Conservation (phyloP, 768 basidiomycete genomes). For the Collybiopsis confluens region DNA sequence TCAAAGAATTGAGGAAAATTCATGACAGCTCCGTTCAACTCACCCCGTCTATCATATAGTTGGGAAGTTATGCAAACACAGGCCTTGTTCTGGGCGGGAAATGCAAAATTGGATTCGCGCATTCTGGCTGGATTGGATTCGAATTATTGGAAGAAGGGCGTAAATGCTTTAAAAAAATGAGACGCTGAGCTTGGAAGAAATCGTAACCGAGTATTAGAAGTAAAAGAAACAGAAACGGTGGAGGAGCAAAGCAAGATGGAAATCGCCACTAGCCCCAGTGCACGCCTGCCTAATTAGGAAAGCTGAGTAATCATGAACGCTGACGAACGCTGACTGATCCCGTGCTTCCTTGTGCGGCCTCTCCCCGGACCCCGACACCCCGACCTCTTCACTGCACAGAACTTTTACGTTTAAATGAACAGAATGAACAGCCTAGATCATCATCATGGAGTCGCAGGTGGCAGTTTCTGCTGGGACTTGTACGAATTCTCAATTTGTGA, state of each 20-base stretch:
- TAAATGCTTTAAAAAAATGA: background rate
- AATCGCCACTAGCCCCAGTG: background rate
- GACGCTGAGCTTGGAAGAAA: background rate
- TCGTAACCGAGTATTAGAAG: background rate
- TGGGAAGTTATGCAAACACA: slow-evolving; percentile 92
- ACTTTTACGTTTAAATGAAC: no score
- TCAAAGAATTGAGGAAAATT: slow-evolving; percentile 7
- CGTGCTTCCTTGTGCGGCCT: no score
- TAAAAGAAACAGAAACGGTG: background rate
- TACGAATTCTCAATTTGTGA: no score
- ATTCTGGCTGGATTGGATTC: slow-evolving; percentile 33
- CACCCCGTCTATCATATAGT: slow-evolving; percentile 92
- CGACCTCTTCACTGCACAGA: no score
- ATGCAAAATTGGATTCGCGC: slow-evolving; percentile 94
- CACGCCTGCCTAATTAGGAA: slow-evolving; percentile 3
- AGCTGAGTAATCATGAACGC: slow-evolving; percentile 7
- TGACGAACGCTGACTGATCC: background rate
- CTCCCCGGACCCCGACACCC: no score
- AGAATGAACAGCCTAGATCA: no score
- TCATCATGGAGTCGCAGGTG: no score
- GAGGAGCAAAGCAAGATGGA: slow-evolving; percentile 6
- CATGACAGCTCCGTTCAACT: slow-evolving; percentile 22
- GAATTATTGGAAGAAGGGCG: background rate
- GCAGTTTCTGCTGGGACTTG: no score
- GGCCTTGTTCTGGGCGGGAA: slow-evolving; percentile 92